phyloP scores from a whole-genome alignment of 495 filamentous ascomycete genomes.

The Lasiosphaeria hispida region DNA sequence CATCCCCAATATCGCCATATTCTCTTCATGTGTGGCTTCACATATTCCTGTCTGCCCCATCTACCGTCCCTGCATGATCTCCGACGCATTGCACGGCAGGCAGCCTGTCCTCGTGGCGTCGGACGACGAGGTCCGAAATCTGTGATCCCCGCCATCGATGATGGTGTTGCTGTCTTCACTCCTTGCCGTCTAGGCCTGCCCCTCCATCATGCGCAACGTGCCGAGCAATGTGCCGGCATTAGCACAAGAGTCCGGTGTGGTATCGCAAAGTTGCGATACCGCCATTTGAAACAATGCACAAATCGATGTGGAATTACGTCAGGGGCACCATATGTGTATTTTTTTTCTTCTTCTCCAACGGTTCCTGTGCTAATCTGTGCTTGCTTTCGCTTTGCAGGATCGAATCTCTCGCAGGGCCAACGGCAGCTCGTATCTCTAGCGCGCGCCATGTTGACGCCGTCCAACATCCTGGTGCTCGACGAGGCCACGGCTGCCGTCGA shows the following conservation, averaged over 20 bases:
- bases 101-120: constrained; percentile 3
- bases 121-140: constrained; percentile 15
- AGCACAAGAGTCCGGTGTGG: no score
- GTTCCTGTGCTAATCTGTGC: background rate
- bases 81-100: constrained; percentile 16
- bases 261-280: constrained; percentile 4
- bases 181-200: background rate
- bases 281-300: background rate
- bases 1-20: background rate
- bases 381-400: constrained; percentile 38
- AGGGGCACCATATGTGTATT: background rate
- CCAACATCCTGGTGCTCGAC: constrained; percentile 95
- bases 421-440: constrained; percentile 91
- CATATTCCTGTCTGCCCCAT: background rate
- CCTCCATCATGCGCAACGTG: background rate
- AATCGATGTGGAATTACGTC: constrained; percentile 2
- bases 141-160: background rate
- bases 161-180: constrained; percentile 1
- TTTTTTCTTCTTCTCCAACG: background rate
- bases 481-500: constrained; percentile 98
- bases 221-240: constrained; percentile 2
- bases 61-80: constrained; percentile 28
- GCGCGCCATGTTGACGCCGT: constrained; percentile 88
- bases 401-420: constrained; percentile 84
- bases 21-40: constrained; percentile 2